Base-by-base conservation (phyloP, 495 filamentous ascomycete species). In the Aspergillus sclerotiicarbonarius region DNA sequence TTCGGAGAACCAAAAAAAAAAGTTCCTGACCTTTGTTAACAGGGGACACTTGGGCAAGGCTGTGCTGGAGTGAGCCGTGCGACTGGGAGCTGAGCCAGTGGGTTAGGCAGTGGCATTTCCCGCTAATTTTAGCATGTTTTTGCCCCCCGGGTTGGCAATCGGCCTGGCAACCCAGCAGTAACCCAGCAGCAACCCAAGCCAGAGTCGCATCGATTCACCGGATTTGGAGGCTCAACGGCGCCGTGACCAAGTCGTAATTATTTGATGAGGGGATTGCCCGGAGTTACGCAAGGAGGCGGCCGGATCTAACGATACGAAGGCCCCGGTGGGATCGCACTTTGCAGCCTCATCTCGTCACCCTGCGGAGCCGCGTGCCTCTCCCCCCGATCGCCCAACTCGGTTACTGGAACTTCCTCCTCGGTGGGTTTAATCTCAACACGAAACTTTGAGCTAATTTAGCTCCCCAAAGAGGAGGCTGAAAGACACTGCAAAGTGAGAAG, bases 361-460 rank as follows among this genome's bases (percentile, higher is more conserved):
- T 37, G 33, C 37, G 13, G 37, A 41, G 37, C 37, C 37, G 37
- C 37, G 37, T 41, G 37, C 37, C 9, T 9, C n/a, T 2, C 37
- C 13, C 37, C n/a, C 37, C 37, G n/a, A 41, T 41, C 37, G 37
- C 37, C 37, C 37, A n/a, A 41, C 37, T 41, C 8, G 37, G 37
- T n/a, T 41, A 41, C 13, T 41, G 37, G 37, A 6, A 15, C n/a
- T 6, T 12, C 37, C 37, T 41, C 37, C 4, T 6, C 37, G 37
- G 37, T 41, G 37, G 37, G 37, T 41, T 13, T 12, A 41, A 6
- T n/a, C 5, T 41, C 37, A 41, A 41, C 13, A 41, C 37, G 37
- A 41, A 41, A 41, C 37, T n/a, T 41, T 41, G 37, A 41, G 37
- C 37, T 41, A n/a, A 41, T n/a, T 41, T 41, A 41, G 37, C n/a